A percentile compares a stretch with the other conserved stretches of the same genome.
Conservation (phyloP, 73 alveolate species). For the Effrenium voratum region DNA sequence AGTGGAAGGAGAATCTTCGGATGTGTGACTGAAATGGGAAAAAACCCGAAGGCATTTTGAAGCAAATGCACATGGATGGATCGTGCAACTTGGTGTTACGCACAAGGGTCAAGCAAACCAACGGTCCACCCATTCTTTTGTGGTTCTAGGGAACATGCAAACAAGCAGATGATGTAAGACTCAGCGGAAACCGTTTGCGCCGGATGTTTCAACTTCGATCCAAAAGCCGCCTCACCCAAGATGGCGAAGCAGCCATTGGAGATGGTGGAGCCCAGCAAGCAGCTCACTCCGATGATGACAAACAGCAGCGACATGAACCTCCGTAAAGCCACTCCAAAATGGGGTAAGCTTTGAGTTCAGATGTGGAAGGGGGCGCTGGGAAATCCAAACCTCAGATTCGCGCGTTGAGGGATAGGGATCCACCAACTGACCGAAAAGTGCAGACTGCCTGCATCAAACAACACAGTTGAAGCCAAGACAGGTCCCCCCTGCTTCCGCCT, state of each 20-base stretch:
- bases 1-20: too few relatives aligned
- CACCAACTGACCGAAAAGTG: background rate
- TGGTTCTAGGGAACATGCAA: too few relatives aligned
- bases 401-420: background rate
- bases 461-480: background rate
- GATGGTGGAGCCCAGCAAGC: constrained; percentile 26
- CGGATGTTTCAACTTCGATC: too few relatives aligned
- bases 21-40: background rate
- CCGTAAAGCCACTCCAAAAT: background rate
- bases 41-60: background rate
- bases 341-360: background rate
- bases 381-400: background rate
- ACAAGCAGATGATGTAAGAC: background rate
- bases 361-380: background rate
- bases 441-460: background rate
- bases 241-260: constrained; percentile 72
- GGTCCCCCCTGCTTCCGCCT: background rate
- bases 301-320: constrained; percentile 1
- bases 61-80: background rate
- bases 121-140: background rate
- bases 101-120: too few relatives aligned
- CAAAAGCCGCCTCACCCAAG: constrained; percentile 44
- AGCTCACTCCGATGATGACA: constrained; percentile 40
- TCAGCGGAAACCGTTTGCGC: background rate
- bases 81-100: background rate